These are phyloP conservation scores for Carex kokanica DNA, from an alignment of 176 grass and related monocot genomes.

Conservation along the genomic window DNA sequence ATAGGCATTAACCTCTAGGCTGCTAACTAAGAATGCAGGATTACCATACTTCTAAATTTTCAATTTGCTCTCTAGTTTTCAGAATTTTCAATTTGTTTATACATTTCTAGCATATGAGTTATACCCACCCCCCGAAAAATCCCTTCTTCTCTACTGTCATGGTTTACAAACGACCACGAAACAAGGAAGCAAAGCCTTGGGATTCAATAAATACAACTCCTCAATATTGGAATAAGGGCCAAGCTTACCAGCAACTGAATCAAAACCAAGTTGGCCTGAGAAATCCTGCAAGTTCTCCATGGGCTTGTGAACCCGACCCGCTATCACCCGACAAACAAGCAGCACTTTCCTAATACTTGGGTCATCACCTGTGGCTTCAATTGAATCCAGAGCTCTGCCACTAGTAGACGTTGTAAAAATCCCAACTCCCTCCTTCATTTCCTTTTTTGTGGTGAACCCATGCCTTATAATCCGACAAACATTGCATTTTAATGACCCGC, in stretches of 20 bases:
- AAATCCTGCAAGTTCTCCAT: conserved; percentile 48
- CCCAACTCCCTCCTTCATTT: conserved; percentile 41
- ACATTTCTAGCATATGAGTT: conserved; percentile 8
- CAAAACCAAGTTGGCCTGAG: conserved; percentile 48
- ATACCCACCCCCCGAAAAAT: neutral
- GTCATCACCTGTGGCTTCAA: conserved; percentile 2
- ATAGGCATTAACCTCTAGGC: neutral
- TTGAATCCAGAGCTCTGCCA: conserved; percentile 48
- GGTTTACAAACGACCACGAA: conserved; percentile 64
- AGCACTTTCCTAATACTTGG: conserved; percentile 33
- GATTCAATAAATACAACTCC: conserved; percentile 65
- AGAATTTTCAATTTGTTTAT: neutral
- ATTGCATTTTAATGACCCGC: conserved; percentile 43
- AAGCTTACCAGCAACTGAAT: conserved; percentile 63
- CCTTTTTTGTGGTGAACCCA: conserved; percentile 53
- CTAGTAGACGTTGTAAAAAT: conserved; percentile 69
- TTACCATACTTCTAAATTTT: neutral
- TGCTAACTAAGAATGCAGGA: neutral
- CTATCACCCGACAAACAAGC: conserved; percentile 69
- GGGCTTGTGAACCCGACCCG: conserved; percentile 66
- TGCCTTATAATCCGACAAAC: conserved; percentile 64
- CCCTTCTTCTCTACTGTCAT: conserved; percentile 26
- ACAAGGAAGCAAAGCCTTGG: conserved; percentile 67
- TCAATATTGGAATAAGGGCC: conserved; percentile 46
- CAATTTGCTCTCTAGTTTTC: neutral